phyloP scores from a whole-genome alignment of 1,284 basidiomycete genomes.

The Farysia itapuensis region DNA sequence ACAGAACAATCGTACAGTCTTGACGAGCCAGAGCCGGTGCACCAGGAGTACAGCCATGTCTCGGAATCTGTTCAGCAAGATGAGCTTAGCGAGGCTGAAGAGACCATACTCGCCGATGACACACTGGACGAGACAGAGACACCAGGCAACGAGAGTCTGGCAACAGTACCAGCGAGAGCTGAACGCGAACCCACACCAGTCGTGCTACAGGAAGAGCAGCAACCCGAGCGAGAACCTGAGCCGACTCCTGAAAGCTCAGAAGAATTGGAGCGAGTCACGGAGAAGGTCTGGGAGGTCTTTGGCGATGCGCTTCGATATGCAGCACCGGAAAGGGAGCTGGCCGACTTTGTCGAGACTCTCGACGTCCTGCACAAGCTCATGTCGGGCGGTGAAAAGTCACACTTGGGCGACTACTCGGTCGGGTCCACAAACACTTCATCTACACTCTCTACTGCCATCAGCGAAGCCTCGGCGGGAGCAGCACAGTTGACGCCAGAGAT shows the following conservation, averaged over 20 bases:
- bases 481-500: conserved; percentile 33
- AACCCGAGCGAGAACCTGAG: too few relatives aligned
- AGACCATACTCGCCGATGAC: too few relatives aligned
- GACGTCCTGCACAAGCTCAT: conserved; percentile 18
- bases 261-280: conserved; percentile 47
- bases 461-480: conserved; percentile 15
- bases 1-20: background rate
- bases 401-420: conserved; percentile 30
- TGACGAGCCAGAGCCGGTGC: background rate
- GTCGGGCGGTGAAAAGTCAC: conserved; percentile 14
- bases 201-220: conserved; percentile 1
- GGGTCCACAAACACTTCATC: conserved; percentile 29
- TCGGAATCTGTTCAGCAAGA: background rate
- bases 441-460: conserved; percentile 12
- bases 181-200: background rate
- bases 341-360: conserved; percentile 44
- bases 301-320: conserved; percentile 49
- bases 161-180: background rate
- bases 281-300: conserved; percentile 47
- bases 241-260: conserved; percentile 22
- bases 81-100: background rate
- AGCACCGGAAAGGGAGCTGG: conserved; percentile 27
- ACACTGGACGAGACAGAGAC: background rate
- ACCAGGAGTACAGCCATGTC: background rate
- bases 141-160: background rate